Percentiles rank a stretch among this genome's conserved stretches.
phyloP scores from a whole-genome alignment of 176 grass and related monocot genomes.

The Dendrocalamus sinicus region DNA sequence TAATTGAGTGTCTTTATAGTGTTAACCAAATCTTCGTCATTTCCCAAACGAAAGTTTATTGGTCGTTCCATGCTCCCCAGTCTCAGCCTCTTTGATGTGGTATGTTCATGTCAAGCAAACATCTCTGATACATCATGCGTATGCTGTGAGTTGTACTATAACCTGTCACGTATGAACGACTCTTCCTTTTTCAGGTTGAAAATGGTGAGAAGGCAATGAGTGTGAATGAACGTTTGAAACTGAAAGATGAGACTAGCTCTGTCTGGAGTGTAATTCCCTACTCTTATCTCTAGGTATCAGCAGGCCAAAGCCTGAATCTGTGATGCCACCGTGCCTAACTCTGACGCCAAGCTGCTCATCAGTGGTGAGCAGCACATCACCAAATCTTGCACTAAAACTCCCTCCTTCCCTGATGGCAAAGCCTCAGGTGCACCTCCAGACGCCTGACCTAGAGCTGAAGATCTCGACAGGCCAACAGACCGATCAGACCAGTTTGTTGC shows the following conservation, averaged over 20 bases:
- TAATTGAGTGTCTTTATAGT: too few species aligned
- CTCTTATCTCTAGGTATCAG: slow-evolving; percentile 46
- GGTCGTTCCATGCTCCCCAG: too few species aligned
- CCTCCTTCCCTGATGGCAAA: slow-evolving; percentile 33
- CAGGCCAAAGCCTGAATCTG: slow-evolving; percentile 7
- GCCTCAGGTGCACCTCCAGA: slow-evolving; percentile 39
- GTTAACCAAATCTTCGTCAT: too few species aligned
- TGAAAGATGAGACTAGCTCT: slow-evolving; percentile 10
- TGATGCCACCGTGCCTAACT: slow-evolving; percentile 35
- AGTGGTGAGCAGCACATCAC: slow-evolving; percentile 7
- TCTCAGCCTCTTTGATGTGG: slow-evolving; percentile 73
- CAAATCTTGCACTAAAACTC: slow-evolving; percentile 2
- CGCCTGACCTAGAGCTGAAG: slow-evolving; percentile 81
- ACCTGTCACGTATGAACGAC: not conserved
- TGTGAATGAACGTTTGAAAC: slow-evolving; percentile 20
- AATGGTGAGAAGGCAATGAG: slow-evolving; percentile 38
- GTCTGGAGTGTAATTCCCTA: slow-evolving; percentile 44
- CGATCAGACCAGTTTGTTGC: slow-evolving; percentile 38
- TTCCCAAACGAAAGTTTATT: too few species aligned
- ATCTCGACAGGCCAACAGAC: slow-evolving; percentile 56
- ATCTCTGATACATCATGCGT: not conserved
- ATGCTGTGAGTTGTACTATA: not conserved
- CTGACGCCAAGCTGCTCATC: slow-evolving; percentile 46
- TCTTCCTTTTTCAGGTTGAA: slow-evolving; percentile 51
- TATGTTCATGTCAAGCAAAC: slow-evolving; percentile 14